Base-by-base conservation (phyloP, 2,329 filamentous ascomycete genomes). In the Paraconiothyrium brasiliense region DNA sequence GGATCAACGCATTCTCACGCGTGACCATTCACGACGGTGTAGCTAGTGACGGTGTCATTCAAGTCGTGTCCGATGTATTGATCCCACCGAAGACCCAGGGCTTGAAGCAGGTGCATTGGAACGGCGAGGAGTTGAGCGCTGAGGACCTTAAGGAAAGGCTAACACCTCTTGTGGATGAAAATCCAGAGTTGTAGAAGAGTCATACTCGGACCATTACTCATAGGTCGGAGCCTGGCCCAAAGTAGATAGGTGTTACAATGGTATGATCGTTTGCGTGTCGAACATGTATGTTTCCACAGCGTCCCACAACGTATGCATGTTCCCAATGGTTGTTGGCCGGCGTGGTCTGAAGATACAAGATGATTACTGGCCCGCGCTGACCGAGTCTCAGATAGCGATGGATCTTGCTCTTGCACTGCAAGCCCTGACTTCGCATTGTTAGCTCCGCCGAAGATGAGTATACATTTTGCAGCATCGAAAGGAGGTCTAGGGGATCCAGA, bases 11-110 rank as follows among this genome's bases (percentile, higher is more conserved):
- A 14, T 90, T 89, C 67, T 83, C 84, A 2, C 82, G 82, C 7
- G 90, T 96, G 1, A 82, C 83, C 0, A 81, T 92, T 7, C 83
- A 89, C 64, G 93, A 97, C 73, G 89, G 84, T 0, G 78, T 95
- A 58, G 91, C 90, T 0, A 86, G 85, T 71, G 92, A 97, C 74
- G 94, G 94, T 35, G 93, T 94, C 14, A 86, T 97, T 41, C 94
- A 97, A 59, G 88, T 94, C 16, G 83, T 95, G 0, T 84, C 85
- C 51, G 84, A 84, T 60, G 87, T 97, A 0, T 80, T 96, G 60
- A 87, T 97, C 65, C 94, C 94, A 46, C 92, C 93, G 1, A 88
- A 86, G 78, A 84, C 84, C 63, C 73, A 72, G 2, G 78, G 77
- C 24, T 68, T 68, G 7, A 68, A 76, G 60, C 66, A 70, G 65